A percentile compares a stretch with the other conserved stretches of the same genome.
Conservation (phyloP, 2,329 filamentous ascomycete genomes). For the Monosporascus sp. region DNA sequence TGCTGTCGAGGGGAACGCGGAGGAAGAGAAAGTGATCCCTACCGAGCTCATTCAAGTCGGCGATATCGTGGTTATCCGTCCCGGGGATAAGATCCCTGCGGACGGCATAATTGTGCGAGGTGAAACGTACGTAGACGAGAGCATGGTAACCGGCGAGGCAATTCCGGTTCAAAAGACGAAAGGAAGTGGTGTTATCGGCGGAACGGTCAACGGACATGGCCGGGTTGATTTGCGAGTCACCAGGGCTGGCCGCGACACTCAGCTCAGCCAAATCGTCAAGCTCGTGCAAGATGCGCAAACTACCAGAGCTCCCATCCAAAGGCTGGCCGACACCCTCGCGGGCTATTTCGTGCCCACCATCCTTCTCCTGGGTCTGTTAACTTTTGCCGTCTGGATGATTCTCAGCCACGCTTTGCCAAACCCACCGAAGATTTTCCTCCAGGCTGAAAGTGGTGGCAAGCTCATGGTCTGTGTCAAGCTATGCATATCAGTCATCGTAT, state of each 20-base stretch:
- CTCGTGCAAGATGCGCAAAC: constrained; percentile 98
- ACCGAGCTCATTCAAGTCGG: constrained; percentile 92
- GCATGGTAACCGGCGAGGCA: constrained; percentile 96
- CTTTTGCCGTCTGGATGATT: constrained; percentile 91
- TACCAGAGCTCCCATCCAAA: constrained; percentile 87
- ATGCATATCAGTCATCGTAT: constrained; percentile 97
- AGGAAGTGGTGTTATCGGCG: constrained; percentile 76
- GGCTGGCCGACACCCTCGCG: constrained; percentile 82
- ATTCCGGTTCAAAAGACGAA: constrained; percentile 90
- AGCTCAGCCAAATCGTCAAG: constrained; percentile 95
- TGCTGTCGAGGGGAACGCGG: constrained; percentile 49
- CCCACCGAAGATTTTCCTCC: constrained; percentile 83
- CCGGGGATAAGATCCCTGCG: constrained; percentile 93
- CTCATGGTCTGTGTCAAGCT: constrained; percentile 96
- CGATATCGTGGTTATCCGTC: constrained; percentile 86
- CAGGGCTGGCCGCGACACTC: constrained; percentile 87
- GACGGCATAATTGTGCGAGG: constrained; percentile 83
- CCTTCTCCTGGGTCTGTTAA: constrained; percentile 73
- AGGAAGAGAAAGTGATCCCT: constrained; percentile 81
- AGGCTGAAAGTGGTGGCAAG: constrained; percentile 77
- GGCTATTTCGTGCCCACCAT: constrained; percentile 93
- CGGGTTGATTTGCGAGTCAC: constrained; percentile 89
- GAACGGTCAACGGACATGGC: constrained; percentile 91
- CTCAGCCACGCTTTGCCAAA: constrained; percentile 78
- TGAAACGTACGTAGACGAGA: constrained; percentile 92